Base-by-base conservation (phyloP, 2,329 filamentous ascomycete genomes). In the Coleophoma eucalyptorum region DNA sequence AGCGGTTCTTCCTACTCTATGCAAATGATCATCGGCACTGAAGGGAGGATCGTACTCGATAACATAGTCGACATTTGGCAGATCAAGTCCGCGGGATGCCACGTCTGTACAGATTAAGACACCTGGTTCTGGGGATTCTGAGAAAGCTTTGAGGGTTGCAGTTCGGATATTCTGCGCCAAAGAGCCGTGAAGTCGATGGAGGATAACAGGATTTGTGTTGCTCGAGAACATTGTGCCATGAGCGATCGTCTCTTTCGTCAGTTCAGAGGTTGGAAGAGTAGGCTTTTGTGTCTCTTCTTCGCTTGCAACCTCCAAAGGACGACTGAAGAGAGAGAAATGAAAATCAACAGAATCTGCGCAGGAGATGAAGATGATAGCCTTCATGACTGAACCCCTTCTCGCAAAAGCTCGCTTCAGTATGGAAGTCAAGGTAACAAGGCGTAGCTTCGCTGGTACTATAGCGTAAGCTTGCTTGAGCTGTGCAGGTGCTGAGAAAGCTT, bases 271-370 rank as follows among this genome's bases (percentile, higher is more conserved):
- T 13, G 51, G 43, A 18, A 64, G 52, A 15, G 48, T 49, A 13
- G 62, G 57, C 61, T 51, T 69, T 67, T 40, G 56, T 32, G 64
- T 64, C 4, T 66, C 48, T 1, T 50, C 53, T 1, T 50, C 53
- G n/a, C 56, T 41, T 26, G 58, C 50, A 26, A 50, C 46, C 31
- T 60, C 55, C 32, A 54, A 18, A 60, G 56, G 51, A 55, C 52
- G 64, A 48, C 53, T 86, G 51, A 99, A 81, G 3, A 96, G 73
- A 54, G 95, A 88, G 66, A 91, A 97, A 67, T 97, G 93, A 62
- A 97, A 99, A 66, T 99, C 91, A 52, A 97, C 94, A 1, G 90
- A 94, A 67, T 99, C 94, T 18, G 94, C 92, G 63, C 94, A 99
- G 11, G 93, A 96, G 45, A 99, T 89, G 72, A 99, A 99, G 34